phyloP scores from a whole-genome alignment of 2,329 filamentous ascomycete species.

The Ustulina deusta region DNA sequence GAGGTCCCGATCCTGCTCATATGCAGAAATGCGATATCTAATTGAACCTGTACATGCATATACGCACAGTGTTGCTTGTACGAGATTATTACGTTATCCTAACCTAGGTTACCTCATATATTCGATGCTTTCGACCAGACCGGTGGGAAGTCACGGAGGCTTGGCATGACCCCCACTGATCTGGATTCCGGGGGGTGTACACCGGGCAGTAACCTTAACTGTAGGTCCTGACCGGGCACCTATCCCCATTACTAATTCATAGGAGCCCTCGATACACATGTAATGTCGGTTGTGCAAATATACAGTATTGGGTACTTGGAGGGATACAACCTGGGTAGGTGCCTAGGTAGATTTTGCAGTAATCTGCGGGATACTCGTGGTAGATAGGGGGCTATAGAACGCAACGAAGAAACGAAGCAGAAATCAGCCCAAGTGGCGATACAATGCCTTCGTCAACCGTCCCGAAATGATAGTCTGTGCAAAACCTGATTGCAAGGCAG shows the following conservation, averaged over 20 bases:
- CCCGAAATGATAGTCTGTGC: neutral
- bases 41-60: neutral
- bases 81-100: conserved; percentile 22
- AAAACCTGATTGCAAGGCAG: conserved; percentile 8
- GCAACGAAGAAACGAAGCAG: neutral
- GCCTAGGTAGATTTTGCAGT: too few relatives aligned
- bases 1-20: conserved; percentile 5
- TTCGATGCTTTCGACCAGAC: conserved; percentile 6
- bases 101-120: conserved; percentile 12
- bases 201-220: neutral
- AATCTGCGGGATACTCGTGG: too few relatives aligned
- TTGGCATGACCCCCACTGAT: conserved; percentile 20
- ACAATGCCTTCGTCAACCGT: neutral
- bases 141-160: conserved; percentile 5
- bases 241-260: neutral
- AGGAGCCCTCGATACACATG: neutral
- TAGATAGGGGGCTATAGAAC: neutral
- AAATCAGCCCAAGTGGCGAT: conserved; percentile 1
- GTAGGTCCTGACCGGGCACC: neutral
- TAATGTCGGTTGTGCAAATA: neutral
- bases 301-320: neutral
- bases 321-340: neutral
- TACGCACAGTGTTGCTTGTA: neutral
- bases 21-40: conserved; percentile 5
- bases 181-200: conserved; percentile 3